Conservation (phyloP, 1,284 basidiomycete species). For the Coniferiporia sulphurascens region DNA sequence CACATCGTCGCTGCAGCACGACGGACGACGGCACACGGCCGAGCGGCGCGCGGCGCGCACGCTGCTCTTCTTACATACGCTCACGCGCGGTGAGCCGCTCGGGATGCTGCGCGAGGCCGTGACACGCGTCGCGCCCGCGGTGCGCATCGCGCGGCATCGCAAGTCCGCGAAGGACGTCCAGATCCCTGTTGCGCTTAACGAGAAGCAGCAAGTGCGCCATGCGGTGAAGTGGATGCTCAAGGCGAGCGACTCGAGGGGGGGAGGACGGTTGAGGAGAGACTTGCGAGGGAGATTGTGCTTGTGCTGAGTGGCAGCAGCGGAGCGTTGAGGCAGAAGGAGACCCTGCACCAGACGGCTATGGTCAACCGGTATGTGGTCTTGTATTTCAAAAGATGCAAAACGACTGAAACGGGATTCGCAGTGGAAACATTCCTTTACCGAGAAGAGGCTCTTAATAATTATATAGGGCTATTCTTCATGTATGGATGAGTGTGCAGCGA, state of each 20-base stretch:
- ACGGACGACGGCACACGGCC: slow-evolving; percentile 69
- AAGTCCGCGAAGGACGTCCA: slow-evolving; percentile 58
- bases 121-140: slow-evolving; percentile 58
- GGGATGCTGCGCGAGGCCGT: slow-evolving; percentile 76
- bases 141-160: slow-evolving; percentile 45
- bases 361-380: slow-evolving; percentile 70
- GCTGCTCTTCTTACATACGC: slow-evolving; percentile 65
- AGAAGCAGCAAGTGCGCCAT: slow-evolving; percentile 67
- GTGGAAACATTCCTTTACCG: slow-evolving; percentile 7
- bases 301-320: slow-evolving; percentile 58
- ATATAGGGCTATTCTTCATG: background rate
- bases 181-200: slow-evolving; percentile 66
- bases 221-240: slow-evolving; percentile 68
- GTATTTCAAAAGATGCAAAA: too few species aligned
- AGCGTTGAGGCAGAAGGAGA: slow-evolving; percentile 52
- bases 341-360: slow-evolving; percentile 68
- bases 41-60: slow-evolving; percentile 53
- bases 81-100: slow-evolving; percentile 70
- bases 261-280: slow-evolving; percentile 54
- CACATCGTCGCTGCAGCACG: slow-evolving; percentile 57
- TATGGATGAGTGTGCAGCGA: too few species aligned
- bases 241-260: slow-evolving; percentile 47
- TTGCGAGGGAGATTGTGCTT: slow-evolving; percentile 71
- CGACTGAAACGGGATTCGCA: background rate
- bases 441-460: background rate